These are phyloP conservation scores for Aphanomyces invadans DNA, from an alignment of 352 stramenopile genomes.

Conservation along the genomic window DNA sequence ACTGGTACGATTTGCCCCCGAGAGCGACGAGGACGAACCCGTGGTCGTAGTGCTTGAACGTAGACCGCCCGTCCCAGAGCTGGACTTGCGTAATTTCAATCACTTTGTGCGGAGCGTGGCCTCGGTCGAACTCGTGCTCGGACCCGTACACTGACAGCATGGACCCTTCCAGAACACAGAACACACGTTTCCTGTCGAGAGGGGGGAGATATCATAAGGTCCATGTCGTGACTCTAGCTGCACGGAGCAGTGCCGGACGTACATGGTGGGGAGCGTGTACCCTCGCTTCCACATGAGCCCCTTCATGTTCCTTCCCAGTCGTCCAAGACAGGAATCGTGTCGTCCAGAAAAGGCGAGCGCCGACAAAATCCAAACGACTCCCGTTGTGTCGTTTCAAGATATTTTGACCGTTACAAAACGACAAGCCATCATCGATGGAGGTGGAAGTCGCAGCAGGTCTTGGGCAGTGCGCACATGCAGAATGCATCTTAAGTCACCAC, in stretches of 20 bases:
- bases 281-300: slow-evolving; percentile 42
- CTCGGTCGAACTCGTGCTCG: slow-evolving; percentile 40
- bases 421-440: too few species aligned
- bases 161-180: slow-evolving; percentile 65
- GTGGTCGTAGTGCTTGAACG: slow-evolving; percentile 34
- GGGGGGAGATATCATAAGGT: not conserved
- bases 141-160: slow-evolving; percentile 61
- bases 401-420: not conserved
- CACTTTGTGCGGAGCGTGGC: slow-evolving; percentile 43
- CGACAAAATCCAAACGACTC: not conserved
- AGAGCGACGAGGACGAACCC: slow-evolving; percentile 37
- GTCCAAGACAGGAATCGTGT: too few species aligned
- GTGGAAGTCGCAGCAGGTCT: too few species aligned
- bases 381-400: not conserved
- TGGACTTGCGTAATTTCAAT: slow-evolving; percentile 47
- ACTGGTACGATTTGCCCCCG: slow-evolving; percentile 43
- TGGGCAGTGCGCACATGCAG: too few species aligned
- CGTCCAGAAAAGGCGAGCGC: too few species aligned
- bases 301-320: slow-evolving; percentile 29
- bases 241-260: slow-evolving; percentile 20
- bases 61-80: slow-evolving; percentile 30
- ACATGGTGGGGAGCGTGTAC: slow-evolving; percentile 44
- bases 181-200: slow-evolving; percentile 50
- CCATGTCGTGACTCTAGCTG: not conserved
- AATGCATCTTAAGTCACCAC: too few species aligned